Evolutionary conservation across 208 protist genomes (phyloP).

Genomic region (Trypanosomatidae sp.): DNA sequence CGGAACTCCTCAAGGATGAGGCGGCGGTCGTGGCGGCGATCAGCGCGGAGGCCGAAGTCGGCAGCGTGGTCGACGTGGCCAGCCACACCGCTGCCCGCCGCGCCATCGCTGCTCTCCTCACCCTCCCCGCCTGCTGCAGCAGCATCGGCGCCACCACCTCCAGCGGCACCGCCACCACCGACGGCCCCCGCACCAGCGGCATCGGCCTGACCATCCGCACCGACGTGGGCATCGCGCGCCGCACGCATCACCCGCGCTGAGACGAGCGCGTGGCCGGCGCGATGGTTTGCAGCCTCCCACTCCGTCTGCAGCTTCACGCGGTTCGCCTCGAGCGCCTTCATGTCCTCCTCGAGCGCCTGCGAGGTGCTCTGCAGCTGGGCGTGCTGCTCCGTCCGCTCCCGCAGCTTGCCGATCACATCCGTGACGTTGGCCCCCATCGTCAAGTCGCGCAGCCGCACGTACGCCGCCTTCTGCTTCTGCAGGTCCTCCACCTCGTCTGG

Average conservation of each 20-base stretch:
- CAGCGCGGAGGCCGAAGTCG: constrained; percentile 60
- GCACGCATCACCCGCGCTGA: constrained; percentile 31
- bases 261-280: constrained; percentile 46
- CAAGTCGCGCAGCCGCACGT: constrained; percentile 92
- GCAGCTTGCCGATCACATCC: constrained; percentile 90
- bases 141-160: too few species aligned
- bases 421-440: constrained; percentile 76
- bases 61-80: too few species aligned
- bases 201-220: not conserved
- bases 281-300: constrained; percentile 81
- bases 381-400: constrained; percentile 81
- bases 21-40: constrained; percentile 46
- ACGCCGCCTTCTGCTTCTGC: constrained; percentile 79
- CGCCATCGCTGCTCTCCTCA: not conserved
- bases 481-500: constrained; percentile 79
- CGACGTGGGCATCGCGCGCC: constrained; percentile 28
- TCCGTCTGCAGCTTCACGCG: constrained; percentile 39
- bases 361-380: constrained; percentile 63
- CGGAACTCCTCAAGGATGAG: constrained; percentile 91
- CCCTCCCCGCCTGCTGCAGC: constrained; percentile 11
- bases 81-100: constrained; percentile 9
- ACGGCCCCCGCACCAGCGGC: not conserved
- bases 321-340: constrained; percentile 59
- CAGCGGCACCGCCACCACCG: too few species aligned
- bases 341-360: constrained; percentile 60